A percentile compares a stretch with the other conserved stretches of the same genome.
phyloP scores from a whole-genome alignment of 2,329 filamentous ascomycete species.

The Colletotrichum kahawae region DNA sequence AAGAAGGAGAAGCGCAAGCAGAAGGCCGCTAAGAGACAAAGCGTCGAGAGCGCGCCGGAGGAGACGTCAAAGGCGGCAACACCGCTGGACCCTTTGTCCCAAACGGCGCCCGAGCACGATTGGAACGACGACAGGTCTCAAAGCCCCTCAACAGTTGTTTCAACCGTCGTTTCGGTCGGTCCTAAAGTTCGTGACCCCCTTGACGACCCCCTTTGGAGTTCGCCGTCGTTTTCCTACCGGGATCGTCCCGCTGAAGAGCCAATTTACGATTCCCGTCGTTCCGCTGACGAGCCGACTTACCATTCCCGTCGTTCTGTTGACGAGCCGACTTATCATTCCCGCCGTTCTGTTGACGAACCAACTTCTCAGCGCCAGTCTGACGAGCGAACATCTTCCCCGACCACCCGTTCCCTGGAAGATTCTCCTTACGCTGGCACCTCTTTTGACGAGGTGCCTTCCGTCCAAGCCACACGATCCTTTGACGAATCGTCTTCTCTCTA shows the following conservation, averaged over 20 bases:
- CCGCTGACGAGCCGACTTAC: not conserved
- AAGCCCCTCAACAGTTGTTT: slow-evolving; percentile 15
- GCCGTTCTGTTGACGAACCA: not conserved
- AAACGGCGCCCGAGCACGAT: not conserved
- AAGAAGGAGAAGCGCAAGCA: slow-evolving; percentile 56
- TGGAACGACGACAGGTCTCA: not conserved
- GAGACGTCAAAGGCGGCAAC: not conserved
- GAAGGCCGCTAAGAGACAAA: slow-evolving; percentile 42
- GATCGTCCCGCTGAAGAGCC: not conserved
- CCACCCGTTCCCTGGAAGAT: not conserved
- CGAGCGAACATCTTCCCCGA: not conserved
- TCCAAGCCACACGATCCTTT: not conserved
- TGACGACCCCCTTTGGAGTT: not conserved
- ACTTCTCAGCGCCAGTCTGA: not conserved
- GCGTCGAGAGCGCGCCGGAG: slow-evolving; percentile 26
- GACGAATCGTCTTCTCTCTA: not conserved
- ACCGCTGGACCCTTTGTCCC: not conserved
- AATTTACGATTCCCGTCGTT: not conserved
- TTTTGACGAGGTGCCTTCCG: not conserved
- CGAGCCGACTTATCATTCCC: not conserved
- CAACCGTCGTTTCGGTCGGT: slow-evolving; percentile 11
- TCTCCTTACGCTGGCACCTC: not conserved
- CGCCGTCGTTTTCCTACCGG: not conserved
- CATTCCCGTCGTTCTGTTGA: not conserved
- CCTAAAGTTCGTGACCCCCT: not conserved